Evolutionary conservation across 108 stramenopile genomes (phyloP).

Genomic region (Skeletonema potamos): DNA sequence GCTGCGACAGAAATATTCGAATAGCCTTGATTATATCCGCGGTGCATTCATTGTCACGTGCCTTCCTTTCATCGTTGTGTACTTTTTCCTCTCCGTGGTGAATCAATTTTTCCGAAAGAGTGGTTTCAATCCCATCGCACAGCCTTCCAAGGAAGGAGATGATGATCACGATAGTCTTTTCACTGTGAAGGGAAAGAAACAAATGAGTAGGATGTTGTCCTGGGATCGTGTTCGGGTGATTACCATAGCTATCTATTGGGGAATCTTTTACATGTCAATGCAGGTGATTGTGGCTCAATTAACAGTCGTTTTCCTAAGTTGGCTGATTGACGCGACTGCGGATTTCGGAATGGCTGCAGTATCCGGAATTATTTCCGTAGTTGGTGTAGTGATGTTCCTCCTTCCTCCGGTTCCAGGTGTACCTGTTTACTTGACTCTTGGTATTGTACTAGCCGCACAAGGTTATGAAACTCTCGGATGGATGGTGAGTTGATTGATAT

Average conservation of each 20-base stretch:
- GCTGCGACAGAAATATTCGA: slow-evolving; percentile 45
- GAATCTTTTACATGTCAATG: slow-evolving; percentile 51
- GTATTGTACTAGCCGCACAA: slow-evolving; percentile 52
- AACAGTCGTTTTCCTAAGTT: slow-evolving; percentile 59
- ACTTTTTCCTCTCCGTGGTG: slow-evolving; percentile 41
- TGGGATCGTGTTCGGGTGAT: slow-evolving; percentile 57
- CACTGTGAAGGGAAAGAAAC: slow-evolving; percentile 33
- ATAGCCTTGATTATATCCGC: slow-evolving; percentile 37
- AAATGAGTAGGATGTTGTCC: slow-evolving; percentile 30
- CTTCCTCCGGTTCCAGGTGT: slow-evolving; percentile 70
- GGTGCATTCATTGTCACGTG: slow-evolving; percentile 45
- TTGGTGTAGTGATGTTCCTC: slow-evolving; percentile 60
- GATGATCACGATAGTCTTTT: slow-evolving; percentile 10
- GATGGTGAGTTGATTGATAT: no score
- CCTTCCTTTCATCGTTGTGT: slow-evolving; percentile 39
- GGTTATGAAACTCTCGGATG: slow-evolving; percentile 46
- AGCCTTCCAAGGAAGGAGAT: slow-evolving; percentile 16
- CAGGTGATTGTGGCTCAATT: slow-evolving; percentile 52
- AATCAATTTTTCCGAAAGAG: slow-evolving; percentile 48
- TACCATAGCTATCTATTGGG: slow-evolving; percentile 54
- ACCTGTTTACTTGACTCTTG: slow-evolving; percentile 65
- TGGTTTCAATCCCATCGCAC: slow-evolving; percentile 40
- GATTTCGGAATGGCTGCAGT: slow-evolving; percentile 39
- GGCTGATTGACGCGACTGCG: slow-evolving; percentile 49
- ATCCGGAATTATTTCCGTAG: slow-evolving; percentile 47